Evolutionary conservation across 2,329 filamentous ascomycete species (phyloP), one percentile per base, ranked within the genome.

Genomic region (Xylaria sp.): DNA sequence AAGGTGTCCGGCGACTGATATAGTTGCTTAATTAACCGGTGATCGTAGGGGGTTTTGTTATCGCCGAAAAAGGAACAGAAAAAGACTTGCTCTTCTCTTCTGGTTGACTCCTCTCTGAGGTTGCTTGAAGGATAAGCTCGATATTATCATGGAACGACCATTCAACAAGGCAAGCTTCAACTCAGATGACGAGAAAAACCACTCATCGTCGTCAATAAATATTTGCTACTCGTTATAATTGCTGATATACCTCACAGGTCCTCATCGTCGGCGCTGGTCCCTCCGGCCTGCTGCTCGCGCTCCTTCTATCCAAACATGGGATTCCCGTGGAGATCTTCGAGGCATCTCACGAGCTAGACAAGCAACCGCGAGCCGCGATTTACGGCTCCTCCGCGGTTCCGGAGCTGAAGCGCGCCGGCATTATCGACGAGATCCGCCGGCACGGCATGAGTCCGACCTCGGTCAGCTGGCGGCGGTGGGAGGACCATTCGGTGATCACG

Each of bases 331-430:
- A 84, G 28, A 81, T 89, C 25, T 80, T 91, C 62, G 89, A 91
- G 73, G 84, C 85, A 2, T 82, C 84, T 1, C 76, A 82, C 31
- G 80, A 84, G 63, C 82, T 90, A 55, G 87, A 90, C 79, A 81
- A 85, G 66, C 87, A 88, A 66, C 89, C 89, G 0, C 86, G 89
- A 33, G 89, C 89, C 15, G 86, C 88, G 2, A 87, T 90, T 77
- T 90, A 90, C 75, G 87, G 86, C 3, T 82, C 86, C 0, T 83
- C 88, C 0, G 88, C 88, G 1, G 84, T 88, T 52, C 85, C 85
- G 48, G 88, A 89, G 67, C 83, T 91, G 58, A 76, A 81, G 49
- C 83, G 86, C n/a, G 89, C 89, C 0, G 89, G 89, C 0, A 83
- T 91, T 12, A 79, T 90, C 20, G 71, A 75, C 36, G 74, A 80